Base-by-base conservation (phyloP, 345 rosid genomes). In the Leavenworthia alabamica region DNA sequence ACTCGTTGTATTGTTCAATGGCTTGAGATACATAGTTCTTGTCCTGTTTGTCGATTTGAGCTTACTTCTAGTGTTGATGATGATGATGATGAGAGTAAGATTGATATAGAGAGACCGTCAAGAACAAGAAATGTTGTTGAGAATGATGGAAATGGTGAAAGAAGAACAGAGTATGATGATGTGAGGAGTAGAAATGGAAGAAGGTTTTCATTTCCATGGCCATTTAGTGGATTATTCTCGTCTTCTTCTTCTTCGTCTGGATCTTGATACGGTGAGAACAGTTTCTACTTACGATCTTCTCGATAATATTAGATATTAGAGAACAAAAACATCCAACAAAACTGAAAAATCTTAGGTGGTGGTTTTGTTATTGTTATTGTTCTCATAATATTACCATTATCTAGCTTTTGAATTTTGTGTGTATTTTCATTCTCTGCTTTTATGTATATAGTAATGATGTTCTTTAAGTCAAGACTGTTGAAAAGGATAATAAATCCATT, bases 11-110 rank as follows among this genome's bases (percentile, higher is more conserved):
- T 91, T 64, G 66, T 82, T 8, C 96, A 96, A 3, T 91, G 98
- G 98, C 74, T 91, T 64, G 95, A 86, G 75, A 81, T 91, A 58
- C 98, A 91, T 60, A 86, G 92, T 61, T 86, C 96, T 43, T 91
- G 95, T 65, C 98, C 96, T 0, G 84, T 91, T 50, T 91, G 98
- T 69, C 82, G 98, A 57, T 78, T 68, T 42, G 90, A 88, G 76
- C 67, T 91, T 73, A 84, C 95, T 19, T 26, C 61, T 5, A 36
- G 4, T 35, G 49, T 47, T 59, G 81, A 75, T 49, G 89, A 79
- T 50, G n/a, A n/a, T n/a, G 83, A 81, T 39, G 88, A 85, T 53
- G 96, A 88, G 65, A 65, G 78, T 0, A 89, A 89, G 74, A 67
- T 70, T 7, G 84, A 78, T 28, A 45, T 83, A 0, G 91, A 69